Conservation (phyloP, 2,329 filamentous ascomycete genomes). For the Periconia sp. region DNA sequence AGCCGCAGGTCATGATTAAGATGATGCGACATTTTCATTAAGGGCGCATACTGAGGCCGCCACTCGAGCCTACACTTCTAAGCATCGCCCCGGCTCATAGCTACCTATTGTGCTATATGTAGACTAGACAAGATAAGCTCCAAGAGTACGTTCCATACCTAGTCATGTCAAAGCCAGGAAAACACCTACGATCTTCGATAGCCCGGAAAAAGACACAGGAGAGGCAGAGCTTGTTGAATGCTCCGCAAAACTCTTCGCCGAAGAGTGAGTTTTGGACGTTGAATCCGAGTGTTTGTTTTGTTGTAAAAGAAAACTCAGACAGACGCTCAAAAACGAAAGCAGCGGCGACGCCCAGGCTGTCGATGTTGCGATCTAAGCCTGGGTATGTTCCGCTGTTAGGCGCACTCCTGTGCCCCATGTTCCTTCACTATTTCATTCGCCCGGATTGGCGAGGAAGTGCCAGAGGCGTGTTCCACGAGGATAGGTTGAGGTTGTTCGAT, state of each 20-base stretch:
- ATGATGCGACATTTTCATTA: slow-evolving; percentile 9
- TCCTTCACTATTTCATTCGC: slow-evolving; percentile 19
- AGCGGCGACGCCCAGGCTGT: slow-evolving; percentile 53
- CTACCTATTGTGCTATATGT: slow-evolving; percentile 14
- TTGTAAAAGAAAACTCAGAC: slow-evolving; percentile 81
- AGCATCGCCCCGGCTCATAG: slow-evolving; percentile 1
- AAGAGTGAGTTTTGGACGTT: slow-evolving; percentile 71
- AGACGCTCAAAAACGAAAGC: slow-evolving; percentile 64
- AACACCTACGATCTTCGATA: slow-evolving; percentile 12
- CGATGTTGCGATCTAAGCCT: slow-evolving; percentile 75
- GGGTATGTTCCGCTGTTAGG: slow-evolving; percentile 40
- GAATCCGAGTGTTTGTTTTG: slow-evolving; percentile 77
- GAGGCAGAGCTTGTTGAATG: slow-evolving; percentile 68
- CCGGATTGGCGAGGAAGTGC: slow-evolving; percentile 26
- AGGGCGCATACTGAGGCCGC: slow-evolving; percentile 6
- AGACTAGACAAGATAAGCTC: slow-evolving; percentile 17
- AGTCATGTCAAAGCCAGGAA: slow-evolving; percentile 14
- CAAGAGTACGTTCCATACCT: no score
- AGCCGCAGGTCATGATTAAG: slow-evolving; percentile 11
- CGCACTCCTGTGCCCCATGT: slow-evolving; percentile 31
- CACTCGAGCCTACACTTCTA: slow-evolving; percentile 3
- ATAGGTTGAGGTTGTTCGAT: slow-evolving; percentile 23
- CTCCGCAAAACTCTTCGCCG: slow-evolving; percentile 51
- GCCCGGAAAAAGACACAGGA: slow-evolving; percentile 36
- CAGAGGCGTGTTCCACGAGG: slow-evolving; percentile 32